A percentile compares a stretch with the other conserved stretches of the same genome.
These are phyloP conservation scores for Camellia oleifera DNA, from an alignment of 179 eudicot genomes.

Conservation along the genomic window DNA sequence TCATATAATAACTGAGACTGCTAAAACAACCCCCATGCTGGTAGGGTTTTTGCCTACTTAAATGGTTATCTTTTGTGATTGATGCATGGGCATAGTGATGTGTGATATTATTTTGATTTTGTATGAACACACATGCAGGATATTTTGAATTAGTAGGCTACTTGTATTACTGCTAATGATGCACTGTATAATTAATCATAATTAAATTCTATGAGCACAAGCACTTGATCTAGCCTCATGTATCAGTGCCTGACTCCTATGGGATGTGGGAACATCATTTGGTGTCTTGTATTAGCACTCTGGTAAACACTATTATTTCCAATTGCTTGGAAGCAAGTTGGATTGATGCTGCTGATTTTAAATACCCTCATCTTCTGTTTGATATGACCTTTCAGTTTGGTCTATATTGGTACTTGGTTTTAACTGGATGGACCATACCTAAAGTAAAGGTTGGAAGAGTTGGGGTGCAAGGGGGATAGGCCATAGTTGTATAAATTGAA, in stretches of 20 bases:
- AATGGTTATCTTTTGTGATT: neutral
- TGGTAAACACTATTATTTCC: neutral
- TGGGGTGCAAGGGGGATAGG: neutral
- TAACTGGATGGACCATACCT: neutral
- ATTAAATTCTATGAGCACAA: neutral
- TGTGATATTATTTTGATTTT: neutral
- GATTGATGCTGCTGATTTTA: neutral
- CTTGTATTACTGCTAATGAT: neutral
- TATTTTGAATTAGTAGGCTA: neutral
- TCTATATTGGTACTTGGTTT: neutral
- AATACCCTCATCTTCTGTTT: neutral
- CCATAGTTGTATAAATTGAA: neutral
- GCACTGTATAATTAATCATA: neutral
- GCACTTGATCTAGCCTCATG: too few species aligned
- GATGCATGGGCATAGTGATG: neutral
- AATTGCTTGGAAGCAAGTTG: neutral
- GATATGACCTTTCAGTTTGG: neutral
- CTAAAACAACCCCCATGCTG: conserved; percentile 16
- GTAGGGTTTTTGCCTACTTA: conserved; percentile 10
- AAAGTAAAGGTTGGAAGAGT: neutral
- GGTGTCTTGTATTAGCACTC: too few species aligned
- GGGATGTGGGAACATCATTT: too few species aligned
- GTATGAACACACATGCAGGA: neutral
- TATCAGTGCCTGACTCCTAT: too few species aligned
- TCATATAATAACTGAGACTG: conserved; percentile 29